A percentile compares a stretch with the other conserved stretches of the same genome.
phyloP scores from a whole-genome alignment of 1,139 yeast species.

The Suhomyces chickasaworum region DNA sequence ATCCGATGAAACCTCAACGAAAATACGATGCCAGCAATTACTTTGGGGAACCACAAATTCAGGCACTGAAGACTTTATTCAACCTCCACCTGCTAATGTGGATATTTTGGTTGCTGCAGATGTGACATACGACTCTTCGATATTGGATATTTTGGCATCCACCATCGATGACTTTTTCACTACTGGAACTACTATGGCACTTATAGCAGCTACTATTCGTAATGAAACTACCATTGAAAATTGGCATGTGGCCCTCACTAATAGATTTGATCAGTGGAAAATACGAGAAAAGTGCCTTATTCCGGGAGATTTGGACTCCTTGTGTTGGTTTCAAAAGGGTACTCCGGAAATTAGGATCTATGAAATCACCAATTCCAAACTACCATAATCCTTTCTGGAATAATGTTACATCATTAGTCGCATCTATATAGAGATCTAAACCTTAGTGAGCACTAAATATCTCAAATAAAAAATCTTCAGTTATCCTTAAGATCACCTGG shows the following conservation, averaged over 20 bases:
- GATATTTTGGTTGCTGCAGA: constrained; percentile 76
- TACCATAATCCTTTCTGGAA: neutral
- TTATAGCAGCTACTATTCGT: constrained; percentile 76
- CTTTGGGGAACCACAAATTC: constrained; percentile 55
- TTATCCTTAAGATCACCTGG: too few species aligned
- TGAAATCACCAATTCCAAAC: constrained; percentile 17
- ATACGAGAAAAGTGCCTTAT: constrained; percentile 20
- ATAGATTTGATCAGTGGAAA: constrained; percentile 31
- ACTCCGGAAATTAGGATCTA: constrained; percentile 50
- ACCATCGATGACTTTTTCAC: constrained; percentile 48
- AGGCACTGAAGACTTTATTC: constrained; percentile 35
- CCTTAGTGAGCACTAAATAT: too few species aligned
- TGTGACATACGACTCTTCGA: constrained; percentile 74
- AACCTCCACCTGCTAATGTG: constrained; percentile 22
- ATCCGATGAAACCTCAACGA: constrained; percentile 15
- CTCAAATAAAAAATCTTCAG: neutral
- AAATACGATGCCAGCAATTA: constrained; percentile 32
- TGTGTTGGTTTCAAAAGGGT: constrained; percentile 33
- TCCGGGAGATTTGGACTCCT: constrained; percentile 24
- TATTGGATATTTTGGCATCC: constrained; percentile 56
- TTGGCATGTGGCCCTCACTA: constrained; percentile 51
- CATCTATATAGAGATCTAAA: too few species aligned
- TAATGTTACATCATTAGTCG: too few species aligned
- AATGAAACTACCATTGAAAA: constrained; percentile 55
- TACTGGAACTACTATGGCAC: constrained; percentile 34